These are phyloP conservation scores for Solanum bulbocastanum DNA, from an alignment of 257 asterid species.

Conservation along the genomic window DNA sequence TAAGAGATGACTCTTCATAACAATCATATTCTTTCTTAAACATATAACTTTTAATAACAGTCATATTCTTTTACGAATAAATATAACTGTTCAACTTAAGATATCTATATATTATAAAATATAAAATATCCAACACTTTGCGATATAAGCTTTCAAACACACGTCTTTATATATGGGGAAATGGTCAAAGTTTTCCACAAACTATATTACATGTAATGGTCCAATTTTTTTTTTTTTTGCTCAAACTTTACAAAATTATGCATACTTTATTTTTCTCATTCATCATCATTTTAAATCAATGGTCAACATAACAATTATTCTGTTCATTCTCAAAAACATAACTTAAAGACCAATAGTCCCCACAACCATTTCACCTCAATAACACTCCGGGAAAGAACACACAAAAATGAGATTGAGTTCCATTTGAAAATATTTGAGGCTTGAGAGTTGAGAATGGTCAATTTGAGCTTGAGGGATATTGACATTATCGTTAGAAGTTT, in stretches of 20 bases:
- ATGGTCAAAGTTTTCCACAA: not conserved
- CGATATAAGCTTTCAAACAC: not conserved
- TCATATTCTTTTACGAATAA: too few relatives aligned
- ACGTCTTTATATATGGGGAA: not conserved
- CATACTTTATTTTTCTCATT: too few relatives aligned
- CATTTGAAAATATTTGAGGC: not conserved
- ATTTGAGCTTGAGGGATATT: not conserved
- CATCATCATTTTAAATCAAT: not conserved
- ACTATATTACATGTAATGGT: too few relatives aligned
- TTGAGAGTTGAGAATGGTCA: not conserved
- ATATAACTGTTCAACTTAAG: not conserved
- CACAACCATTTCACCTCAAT: not conserved
- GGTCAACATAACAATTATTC: not conserved
- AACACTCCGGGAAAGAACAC: not conserved
- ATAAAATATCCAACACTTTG: not conserved
- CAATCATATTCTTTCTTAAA: too few relatives aligned
- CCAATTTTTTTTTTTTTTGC: too few relatives aligned
- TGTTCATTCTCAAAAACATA: not conserved
- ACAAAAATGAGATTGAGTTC: not conserved
- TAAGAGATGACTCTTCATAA: not conserved
- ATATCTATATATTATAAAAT: too few relatives aligned
- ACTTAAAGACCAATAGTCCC: not conserved
- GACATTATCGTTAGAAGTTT: not conserved
- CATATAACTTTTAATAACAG: too few relatives aligned
- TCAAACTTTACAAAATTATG: not conserved